Evolutionary conservation across 805 yeast genomes (phyloP).

Genomic region (Cyberlindnera petersonii): DNA sequence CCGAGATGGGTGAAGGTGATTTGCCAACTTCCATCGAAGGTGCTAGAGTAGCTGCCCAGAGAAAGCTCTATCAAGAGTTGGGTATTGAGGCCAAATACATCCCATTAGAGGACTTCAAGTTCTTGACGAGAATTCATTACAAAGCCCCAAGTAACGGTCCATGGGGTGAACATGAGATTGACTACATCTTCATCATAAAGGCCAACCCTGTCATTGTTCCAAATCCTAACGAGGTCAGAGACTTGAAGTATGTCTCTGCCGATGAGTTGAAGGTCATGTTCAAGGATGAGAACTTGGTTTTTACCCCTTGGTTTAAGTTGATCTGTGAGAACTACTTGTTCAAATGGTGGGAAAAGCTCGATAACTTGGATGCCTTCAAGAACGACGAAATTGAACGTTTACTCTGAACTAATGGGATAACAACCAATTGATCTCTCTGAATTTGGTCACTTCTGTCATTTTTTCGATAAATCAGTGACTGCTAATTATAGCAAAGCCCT

Average conservation of each 20-base stretch:
- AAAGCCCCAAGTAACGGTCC: conserved; percentile 75
- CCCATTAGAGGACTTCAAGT: conserved; percentile 68
- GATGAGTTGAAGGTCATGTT: conserved; percentile 74
- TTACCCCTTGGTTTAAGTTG: conserved; percentile 98
- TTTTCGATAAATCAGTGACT: too few relatives aligned
- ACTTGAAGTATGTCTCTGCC: conserved; percentile 66
- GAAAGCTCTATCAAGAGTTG: conserved; percentile 89
- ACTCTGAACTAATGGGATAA: conserved; percentile 10
- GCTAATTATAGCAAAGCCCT: too few relatives aligned
- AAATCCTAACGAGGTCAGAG: conserved; percentile 84
- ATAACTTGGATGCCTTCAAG: conserved; percentile 48
- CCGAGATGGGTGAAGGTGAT: conserved; percentile 65
- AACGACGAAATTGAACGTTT: conserved; percentile 33
- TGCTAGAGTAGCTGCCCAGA: conserved; percentile 80
- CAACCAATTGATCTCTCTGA: too few relatives aligned
- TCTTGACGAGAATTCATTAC: conserved; percentile 91
- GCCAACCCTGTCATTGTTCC: conserved; percentile 49
- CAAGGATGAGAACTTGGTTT: conserved; percentile 55
- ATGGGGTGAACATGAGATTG: conserved; percentile 99
- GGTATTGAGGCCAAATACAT: conserved; percentile 66
- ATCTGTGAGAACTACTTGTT: conserved; percentile 89
- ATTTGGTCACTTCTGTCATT: background rate
- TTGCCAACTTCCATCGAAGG: conserved; percentile 67
- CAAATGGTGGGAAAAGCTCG: conserved; percentile 88
- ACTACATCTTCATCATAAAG: conserved; percentile 79